phyloP scores from a whole-genome alignment of 805 yeast species.

The Cyberlindnera meyerae region DNA sequence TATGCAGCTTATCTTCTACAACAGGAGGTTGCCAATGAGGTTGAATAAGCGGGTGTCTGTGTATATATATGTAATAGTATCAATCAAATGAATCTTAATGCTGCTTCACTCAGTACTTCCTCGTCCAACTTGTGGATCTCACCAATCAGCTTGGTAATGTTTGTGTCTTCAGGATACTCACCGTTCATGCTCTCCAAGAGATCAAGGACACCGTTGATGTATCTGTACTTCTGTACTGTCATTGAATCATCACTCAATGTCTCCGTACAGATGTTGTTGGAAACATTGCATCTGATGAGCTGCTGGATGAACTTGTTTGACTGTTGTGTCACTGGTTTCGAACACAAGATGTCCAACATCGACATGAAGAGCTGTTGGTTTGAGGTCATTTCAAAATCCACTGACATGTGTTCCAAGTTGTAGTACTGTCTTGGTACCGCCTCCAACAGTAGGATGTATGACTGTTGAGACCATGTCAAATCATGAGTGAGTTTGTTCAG shows the following conservation, averaged over 20 bases:
- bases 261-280: conserved; percentile 8
- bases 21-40: conserved; percentile 31
- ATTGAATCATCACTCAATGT: conserved; percentile 6
- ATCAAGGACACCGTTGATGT: conserved; percentile 10
- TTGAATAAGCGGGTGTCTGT: conserved; percentile 25
- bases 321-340: conserved; percentile 3
- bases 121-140: conserved; percentile 32
- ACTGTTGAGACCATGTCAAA: not conserved
- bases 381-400: conserved; percentile 3
- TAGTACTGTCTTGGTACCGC: conserved; percentile 15
- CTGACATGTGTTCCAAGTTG: conserved; percentile 1
- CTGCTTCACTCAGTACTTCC: conserved; percentile 11
- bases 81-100: conserved; percentile 11
- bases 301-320: conserved; percentile 10
- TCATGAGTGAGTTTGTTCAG: conserved; percentile 2
- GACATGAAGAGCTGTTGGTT: conserved; percentile 10
- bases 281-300: conserved; percentile 8
- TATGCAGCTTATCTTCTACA: conserved; percentile 30
- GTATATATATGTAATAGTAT: conserved; percentile 17
- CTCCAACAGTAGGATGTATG: conserved; percentile 12
- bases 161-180: conserved; percentile 4
- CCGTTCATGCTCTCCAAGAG: conserved; percentile 5
- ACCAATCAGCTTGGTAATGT: conserved; percentile 1
- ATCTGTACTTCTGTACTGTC: conserved; percentile 16
- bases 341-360: conserved; percentile 6